phyloP scores from a whole-genome alignment of 495 filamentous ascomycete species.

The Aspergillus bertholletiae region DNA sequence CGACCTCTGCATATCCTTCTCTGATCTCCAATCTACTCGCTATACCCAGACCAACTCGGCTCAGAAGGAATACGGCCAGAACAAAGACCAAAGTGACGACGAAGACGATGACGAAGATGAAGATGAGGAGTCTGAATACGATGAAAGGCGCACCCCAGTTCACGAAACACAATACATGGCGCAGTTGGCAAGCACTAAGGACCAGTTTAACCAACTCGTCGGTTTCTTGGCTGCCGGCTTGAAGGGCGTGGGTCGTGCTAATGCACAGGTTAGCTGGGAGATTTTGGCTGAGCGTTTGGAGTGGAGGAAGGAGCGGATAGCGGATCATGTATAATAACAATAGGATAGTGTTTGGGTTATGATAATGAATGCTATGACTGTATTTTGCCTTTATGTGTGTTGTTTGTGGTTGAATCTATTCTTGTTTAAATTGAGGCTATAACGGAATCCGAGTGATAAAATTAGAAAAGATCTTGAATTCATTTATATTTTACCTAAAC shows the following conservation, averaged over 20 bases:
- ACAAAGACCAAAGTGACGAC: slow-evolving; percentile 6
- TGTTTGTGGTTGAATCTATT: background rate
- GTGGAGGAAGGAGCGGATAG: slow-evolving; percentile 22
- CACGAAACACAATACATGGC: slow-evolving; percentile 26
- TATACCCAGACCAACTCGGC: slow-evolving; percentile 3
- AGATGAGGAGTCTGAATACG: slow-evolving; percentile 18
- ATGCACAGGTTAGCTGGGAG: slow-evolving; percentile 47
- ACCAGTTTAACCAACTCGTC: slow-evolving; percentile 39
- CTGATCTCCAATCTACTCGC: slow-evolving; percentile 39
- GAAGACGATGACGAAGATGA: slow-evolving; percentile 17
- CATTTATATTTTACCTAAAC: background rate
- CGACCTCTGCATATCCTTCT: slow-evolving; percentile 50
- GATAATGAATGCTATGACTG: background rate
- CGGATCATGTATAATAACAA: background rate
- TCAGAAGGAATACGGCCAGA: slow-evolving; percentile 7
- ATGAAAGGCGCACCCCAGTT: slow-evolving; percentile 17
- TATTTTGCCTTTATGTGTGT: background rate
- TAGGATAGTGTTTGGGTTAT: background rate
- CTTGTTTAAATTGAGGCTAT: background rate
- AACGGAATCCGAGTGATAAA: too few relatives aligned
- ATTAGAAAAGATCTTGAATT: too few relatives aligned
- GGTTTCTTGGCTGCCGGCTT: slow-evolving; percentile 44
- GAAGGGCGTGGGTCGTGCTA: slow-evolving; percentile 42
- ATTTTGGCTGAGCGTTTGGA: slow-evolving; percentile 47
- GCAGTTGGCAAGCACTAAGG: slow-evolving; percentile 31